phyloP scores from a whole-genome alignment of 495 filamentous ascomycete species.

The Podospora pseudocomata region DNA sequence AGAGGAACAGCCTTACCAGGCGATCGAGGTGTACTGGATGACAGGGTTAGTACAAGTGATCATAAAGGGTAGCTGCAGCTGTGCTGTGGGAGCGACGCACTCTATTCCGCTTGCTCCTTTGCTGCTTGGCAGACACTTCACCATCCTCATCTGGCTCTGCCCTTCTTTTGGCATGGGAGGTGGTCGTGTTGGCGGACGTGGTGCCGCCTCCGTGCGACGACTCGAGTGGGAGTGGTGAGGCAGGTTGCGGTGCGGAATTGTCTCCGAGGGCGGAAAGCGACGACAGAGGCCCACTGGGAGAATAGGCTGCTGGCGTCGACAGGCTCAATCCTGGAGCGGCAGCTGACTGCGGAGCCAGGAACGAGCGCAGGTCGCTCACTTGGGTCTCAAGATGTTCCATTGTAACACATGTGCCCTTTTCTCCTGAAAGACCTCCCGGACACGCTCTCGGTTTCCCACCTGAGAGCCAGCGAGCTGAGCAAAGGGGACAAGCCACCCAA shows the following conservation, averaged over 20 bases:
- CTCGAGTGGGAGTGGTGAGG: slow-evolving; percentile 8
- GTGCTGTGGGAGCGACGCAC: slow-evolving; percentile 19
- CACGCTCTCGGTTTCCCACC: not conserved
- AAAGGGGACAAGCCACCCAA: not conserved
- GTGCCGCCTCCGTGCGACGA: slow-evolving; percentile 10
- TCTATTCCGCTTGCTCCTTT: slow-evolving; percentile 60
- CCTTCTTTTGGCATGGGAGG: slow-evolving; percentile 42
- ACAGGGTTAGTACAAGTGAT: slow-evolving; percentile 8
- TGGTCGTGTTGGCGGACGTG: slow-evolving; percentile 10
- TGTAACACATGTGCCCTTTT: not conserved
- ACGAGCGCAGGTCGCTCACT: slow-evolving; percentile 53
- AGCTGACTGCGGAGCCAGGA: slow-evolving; percentile 32
- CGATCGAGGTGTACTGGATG: slow-evolving; percentile 79
- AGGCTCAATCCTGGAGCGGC: slow-evolving; percentile 17
- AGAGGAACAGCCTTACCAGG: slow-evolving; percentile 59
- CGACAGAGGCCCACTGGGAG: slow-evolving; percentile 24
- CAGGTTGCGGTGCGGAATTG: slow-evolving; percentile 33
- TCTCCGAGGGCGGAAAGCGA: slow-evolving; percentile 36
- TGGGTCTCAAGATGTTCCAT: slow-evolving; percentile 57
- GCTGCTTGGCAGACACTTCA: slow-evolving; percentile 38
- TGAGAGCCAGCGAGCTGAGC: not conserved
- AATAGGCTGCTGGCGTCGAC: slow-evolving; percentile 18
- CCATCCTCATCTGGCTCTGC: slow-evolving; percentile 34
- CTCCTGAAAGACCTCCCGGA: not conserved
- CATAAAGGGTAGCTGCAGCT: not conserved